Conservation (phyloP, 2,329 filamentous ascomycete genomes). For the Pseudogymnoascus sp. region DNA sequence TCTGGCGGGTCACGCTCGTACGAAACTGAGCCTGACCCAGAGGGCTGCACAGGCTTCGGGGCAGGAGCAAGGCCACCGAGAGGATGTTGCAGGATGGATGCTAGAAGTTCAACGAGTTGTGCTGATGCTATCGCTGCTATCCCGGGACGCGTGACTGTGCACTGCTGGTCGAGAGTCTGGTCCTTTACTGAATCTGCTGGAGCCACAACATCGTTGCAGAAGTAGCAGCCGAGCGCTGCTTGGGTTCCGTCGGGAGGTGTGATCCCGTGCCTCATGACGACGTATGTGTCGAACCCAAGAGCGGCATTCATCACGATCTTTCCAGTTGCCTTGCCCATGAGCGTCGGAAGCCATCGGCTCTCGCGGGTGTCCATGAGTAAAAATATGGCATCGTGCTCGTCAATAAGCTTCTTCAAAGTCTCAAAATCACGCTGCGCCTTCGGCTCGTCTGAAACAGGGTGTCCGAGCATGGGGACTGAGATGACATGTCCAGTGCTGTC, state of each 20-base stretch:
- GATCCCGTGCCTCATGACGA: conserved; percentile 91
- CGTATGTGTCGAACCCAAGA: conserved; percentile 90
- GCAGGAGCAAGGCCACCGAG: conserved; percentile 54
- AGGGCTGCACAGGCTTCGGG: conserved; percentile 34
- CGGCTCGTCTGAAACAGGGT: conserved; percentile 67
- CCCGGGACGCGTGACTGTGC: conserved; percentile 90
- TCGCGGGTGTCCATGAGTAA: conserved; percentile 96
- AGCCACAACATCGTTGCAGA: conserved; percentile 95
- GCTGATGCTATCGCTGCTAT: conserved; percentile 88
- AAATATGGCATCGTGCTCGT: conserved; percentile 85
- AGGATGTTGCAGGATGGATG: conserved; percentile 82
- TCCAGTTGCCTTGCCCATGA: conserved; percentile 86
- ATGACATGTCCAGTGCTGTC: conserved; percentile 72
- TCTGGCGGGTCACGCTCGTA: conserved; percentile 48
- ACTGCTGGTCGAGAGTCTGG: conserved; percentile 93
- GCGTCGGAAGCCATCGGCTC: conserved; percentile 87
- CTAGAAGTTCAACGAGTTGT: conserved; percentile 79
- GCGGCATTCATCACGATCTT: conserved; percentile 98
- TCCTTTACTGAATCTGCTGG: conserved; percentile 90
- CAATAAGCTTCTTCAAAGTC: conserved; percentile 63
- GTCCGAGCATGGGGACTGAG: conserved; percentile 90
- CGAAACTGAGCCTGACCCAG: conserved; percentile 24
- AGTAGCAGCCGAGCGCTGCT: conserved; percentile 82
- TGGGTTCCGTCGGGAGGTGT: conserved; percentile 47
- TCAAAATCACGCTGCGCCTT: conserved; percentile 68